A percentile compares a stretch with the other conserved stretches of the same genome.
phyloP scores from a whole-genome alignment of 768 basidiomycete genomes.

The Tylopilus vinaceipallidus region DNA sequence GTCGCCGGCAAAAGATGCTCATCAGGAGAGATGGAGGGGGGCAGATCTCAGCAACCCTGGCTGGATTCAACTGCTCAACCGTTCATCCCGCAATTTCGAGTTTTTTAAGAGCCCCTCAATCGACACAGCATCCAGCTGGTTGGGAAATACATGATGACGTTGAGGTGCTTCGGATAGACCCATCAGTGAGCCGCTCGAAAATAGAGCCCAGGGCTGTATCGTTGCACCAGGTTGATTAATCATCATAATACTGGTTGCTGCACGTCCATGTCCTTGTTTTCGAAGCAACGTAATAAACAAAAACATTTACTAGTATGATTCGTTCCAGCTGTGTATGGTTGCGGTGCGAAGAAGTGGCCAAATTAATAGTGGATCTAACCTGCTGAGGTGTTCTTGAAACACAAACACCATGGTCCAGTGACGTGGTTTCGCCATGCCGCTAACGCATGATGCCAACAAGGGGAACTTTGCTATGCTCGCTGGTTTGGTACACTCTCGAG shows the following conservation, averaged over 20 bases:
- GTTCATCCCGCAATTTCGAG: slow-evolving; percentile 1
- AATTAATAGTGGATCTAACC: too few species aligned
- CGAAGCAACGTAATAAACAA: neutral
- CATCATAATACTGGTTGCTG: neutral
- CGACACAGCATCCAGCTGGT: slow-evolving; percentile 21
- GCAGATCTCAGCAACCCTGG: neutral
- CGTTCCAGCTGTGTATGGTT: neutral
- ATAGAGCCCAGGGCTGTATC: too few species aligned
- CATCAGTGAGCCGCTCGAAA: neutral
- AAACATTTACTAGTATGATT: neutral
- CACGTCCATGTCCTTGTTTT: neutral
- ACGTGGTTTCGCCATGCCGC: neutral
- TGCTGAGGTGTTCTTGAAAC: too few species aligned
- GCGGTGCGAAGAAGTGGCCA: too few species aligned
- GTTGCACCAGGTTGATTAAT: slow-evolving; percentile 9
- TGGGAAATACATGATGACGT: too few species aligned
- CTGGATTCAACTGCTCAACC: neutral
- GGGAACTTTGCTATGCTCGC: neutral
- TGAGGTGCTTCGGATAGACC: too few species aligned
- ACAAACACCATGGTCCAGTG: slow-evolving; percentile 3
- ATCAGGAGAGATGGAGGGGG: neutral
- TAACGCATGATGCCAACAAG: slow-evolving; percentile 9
- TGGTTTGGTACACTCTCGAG: slow-evolving; percentile 8
- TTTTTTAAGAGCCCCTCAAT: slow-evolving; percentile 3
- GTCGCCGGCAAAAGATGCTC: slow-evolving; percentile 4